Evolutionary conservation across 1,139 yeast genomes (phyloP).

Genomic region (Hansenula lynferdii): DNA sequence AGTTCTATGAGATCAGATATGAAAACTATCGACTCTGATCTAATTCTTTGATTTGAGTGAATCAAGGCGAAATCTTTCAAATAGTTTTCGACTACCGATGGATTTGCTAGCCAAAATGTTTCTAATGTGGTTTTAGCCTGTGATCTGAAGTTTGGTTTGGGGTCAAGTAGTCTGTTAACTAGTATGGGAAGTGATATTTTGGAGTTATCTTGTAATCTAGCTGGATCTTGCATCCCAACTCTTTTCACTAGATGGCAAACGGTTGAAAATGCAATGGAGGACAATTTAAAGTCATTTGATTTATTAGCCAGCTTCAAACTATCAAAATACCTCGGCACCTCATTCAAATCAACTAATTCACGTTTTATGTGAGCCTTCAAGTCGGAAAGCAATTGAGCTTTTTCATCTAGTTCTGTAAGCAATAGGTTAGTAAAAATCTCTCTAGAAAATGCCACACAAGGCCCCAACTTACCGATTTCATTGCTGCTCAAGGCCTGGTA

Average conservation of each 20-base stretch:
- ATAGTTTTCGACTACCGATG: constrained; percentile 46
- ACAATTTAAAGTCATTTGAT: constrained; percentile 37
- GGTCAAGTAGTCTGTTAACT: constrained; percentile 47
- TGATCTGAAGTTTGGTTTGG: constrained; percentile 36
- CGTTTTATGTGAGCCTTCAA: constrained; percentile 69
- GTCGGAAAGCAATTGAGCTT: constrained; percentile 38
- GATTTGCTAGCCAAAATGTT: constrained; percentile 64
- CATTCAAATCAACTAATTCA: constrained; percentile 50
- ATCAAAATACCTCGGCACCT: constrained; percentile 53
- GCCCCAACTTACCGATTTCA: neutral
- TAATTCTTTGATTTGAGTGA: constrained; percentile 35
- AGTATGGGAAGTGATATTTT: constrained; percentile 53
- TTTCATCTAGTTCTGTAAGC: constrained; percentile 23
- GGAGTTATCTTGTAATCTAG: constrained; percentile 44
- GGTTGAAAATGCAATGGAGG: constrained; percentile 54
- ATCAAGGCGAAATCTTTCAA: constrained; percentile 49
- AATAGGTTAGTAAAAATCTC: constrained; percentile 4
- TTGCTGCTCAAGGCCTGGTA: neutral
- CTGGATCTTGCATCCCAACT: constrained; percentile 67
- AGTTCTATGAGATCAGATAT: constrained; percentile 32
- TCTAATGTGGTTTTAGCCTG: constrained; percentile 56
- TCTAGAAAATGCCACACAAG: too few relatives aligned
- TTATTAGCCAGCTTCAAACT: constrained; percentile 46
- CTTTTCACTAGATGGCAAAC: constrained; percentile 74
- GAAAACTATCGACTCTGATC: constrained; percentile 38